Conservation (phyloP, 805 yeast genomes). For the Lipomyces sp. region DNA sequence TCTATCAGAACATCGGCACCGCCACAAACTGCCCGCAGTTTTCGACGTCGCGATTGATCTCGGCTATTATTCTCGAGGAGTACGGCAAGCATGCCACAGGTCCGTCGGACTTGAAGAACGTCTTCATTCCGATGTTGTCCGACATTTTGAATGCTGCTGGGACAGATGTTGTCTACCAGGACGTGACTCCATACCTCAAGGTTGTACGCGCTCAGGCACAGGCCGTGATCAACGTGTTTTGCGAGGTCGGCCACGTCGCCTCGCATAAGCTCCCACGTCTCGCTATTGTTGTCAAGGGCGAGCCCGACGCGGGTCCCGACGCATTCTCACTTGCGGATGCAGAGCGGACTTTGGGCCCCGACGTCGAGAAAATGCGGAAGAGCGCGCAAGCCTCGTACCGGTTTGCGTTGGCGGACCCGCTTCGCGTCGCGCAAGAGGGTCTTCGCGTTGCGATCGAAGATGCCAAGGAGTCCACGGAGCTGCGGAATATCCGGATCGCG, state of each 20-base stretch:
- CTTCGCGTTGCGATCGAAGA: slow-evolving; percentile 64
- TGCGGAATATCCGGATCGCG: slow-evolving; percentile 52
- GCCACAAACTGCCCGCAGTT: slow-evolving; percentile 46
- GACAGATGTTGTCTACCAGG: slow-evolving; percentile 59
- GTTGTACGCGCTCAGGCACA: slow-evolving; percentile 85
- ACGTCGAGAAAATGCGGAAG: slow-evolving; percentile 62
- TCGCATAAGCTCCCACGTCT: slow-evolving; percentile 70
- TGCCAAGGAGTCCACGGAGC: slow-evolving; percentile 51
- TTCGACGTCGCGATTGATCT: slow-evolving; percentile 75
- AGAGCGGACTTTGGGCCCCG: slow-evolving; percentile 59
- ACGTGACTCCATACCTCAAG: slow-evolving; percentile 79
- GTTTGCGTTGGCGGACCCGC: slow-evolving; percentile 63
- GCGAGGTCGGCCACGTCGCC: slow-evolving; percentile 70
- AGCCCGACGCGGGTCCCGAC: slow-evolving; percentile 86
- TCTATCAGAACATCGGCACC: slow-evolving; percentile 10
- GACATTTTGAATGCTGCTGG: slow-evolving; percentile 13
- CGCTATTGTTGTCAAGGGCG: slow-evolving; percentile 91
- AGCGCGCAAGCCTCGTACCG: slow-evolving; percentile 65
- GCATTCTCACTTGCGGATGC: slow-evolving; percentile 84
- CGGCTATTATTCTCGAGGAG: slow-evolving; percentile 69
- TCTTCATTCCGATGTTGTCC: slow-evolving; percentile 4
- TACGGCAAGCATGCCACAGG: slow-evolving; percentile 33
- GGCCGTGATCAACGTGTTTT: slow-evolving; percentile 73
- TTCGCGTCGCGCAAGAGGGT: slow-evolving; percentile 75
- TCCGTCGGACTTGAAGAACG: slow-evolving; percentile 7